Percentiles rank a stretch among this genome's conserved stretches.
phyloP scores from a whole-genome alignment of 176 grass and related monocot genomes.

The Typha latifolia region DNA sequence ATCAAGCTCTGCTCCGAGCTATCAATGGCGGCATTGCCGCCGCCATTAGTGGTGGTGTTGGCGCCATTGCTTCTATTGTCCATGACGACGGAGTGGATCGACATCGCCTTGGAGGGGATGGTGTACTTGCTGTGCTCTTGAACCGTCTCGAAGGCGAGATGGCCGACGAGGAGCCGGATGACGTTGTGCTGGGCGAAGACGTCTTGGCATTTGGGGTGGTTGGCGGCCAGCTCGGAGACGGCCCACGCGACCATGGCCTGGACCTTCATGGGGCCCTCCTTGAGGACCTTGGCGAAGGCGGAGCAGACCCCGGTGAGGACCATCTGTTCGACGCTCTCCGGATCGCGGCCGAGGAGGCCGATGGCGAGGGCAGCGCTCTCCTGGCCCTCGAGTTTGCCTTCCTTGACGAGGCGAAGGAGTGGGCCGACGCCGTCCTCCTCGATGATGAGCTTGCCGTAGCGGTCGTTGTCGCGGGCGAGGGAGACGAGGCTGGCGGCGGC shows the following conservation, averaged over 20 bases:
- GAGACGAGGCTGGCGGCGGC: conserved; percentile 90
- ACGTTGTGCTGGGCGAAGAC: conserved; percentile 71
- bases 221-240: conserved; percentile 70
- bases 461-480: conserved; percentile 75
- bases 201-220: conserved; percentile 81
- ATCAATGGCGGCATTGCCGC: conserved; percentile 27
- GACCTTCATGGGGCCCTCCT: conserved; percentile 90
- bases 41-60: background rate
- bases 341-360: conserved; percentile 73
- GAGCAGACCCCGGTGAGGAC: conserved; percentile 54
- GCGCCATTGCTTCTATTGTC: conserved; percentile 58
- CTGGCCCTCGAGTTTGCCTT: conserved; percentile 62
- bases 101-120: conserved; percentile 53
- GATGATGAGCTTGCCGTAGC: conserved; percentile 89
- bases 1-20: conserved; percentile 15
- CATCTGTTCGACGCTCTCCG: conserved; percentile 91
- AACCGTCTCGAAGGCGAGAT: conserved; percentile 89
- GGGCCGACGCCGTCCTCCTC: conserved; percentile 85
- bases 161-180: conserved; percentile 61
- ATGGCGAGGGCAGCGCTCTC: conserved; percentile 75
- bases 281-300: conserved; percentile 83
- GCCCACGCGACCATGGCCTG: conserved; percentile 89
- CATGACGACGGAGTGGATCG: conserved; percentile 75
- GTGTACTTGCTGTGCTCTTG: conserved; percentile 94
- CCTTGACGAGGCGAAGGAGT: conserved; percentile 73